Base-by-base conservation (phyloP, 352 stramenopile genomes). In the Pilasporangium apinafurcum region DNA sequence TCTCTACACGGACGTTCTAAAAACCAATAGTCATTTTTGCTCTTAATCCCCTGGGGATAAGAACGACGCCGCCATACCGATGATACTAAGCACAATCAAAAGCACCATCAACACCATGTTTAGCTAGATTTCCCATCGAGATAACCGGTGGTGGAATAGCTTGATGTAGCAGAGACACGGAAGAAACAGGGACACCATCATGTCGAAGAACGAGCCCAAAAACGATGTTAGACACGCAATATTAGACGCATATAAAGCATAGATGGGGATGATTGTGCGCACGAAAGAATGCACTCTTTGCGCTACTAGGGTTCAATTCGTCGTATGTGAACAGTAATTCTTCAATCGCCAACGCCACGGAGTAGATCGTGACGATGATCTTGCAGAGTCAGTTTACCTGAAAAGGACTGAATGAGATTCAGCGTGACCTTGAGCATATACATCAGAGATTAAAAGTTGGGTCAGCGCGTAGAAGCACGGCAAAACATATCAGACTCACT, bases 141-240 rank as follows among this genome's bases (percentile, higher is more conserved):
- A 66, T 16, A 89, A 48, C 28, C 50, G 46, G 33, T 67, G 49
- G 21, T 47, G 56, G 51, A 90, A 95, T n/a, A 95, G 68, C 56
- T 91, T 88, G 49, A 92, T 53, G 68, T 91, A 93, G 63, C 75
- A 91, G 5, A 87, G 45, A 48, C 79, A 91, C 33, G 83, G 83
- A 34, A 93, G 69, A 50, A 87, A 86, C 14, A 91, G 61, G 6
- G 71, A 86, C 25, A 83, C 78, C 18, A 91, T 59, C 73, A 90
- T 90, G 34, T 77, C 76, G 46, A 90, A 95, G 50, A 93, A 92
- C 18, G 83, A 74, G n/a, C 83, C 83, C 14, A 93, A 53, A 45
- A 95, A 92, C 17, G 76, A 87, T 40, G 77, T 92, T 29, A 93
- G 62, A 17, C 76, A 76, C 12, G 81, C 83, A 55, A 95, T 93